A percentile compares a stretch with the other conserved stretches of the same genome.
Evolutionary conservation across 352 stramenopile genomes (phyloP).

Genomic region (Pythium aquatile): DNA sequence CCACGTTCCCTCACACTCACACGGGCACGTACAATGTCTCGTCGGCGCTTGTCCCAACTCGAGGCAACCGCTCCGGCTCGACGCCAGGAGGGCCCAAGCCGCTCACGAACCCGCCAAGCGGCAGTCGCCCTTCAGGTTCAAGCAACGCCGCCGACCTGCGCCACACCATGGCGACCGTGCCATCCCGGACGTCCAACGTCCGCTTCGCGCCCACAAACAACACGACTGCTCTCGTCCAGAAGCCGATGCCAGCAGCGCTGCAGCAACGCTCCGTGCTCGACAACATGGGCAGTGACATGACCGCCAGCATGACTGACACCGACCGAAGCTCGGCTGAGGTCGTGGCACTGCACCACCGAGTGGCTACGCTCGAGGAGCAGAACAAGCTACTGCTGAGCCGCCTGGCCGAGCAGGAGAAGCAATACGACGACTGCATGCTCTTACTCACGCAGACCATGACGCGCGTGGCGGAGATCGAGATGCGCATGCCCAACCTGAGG

Average conservation of each 20-base stretch:
- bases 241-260: slow-evolving; percentile 6
- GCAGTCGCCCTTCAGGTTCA: slow-evolving; percentile 10
- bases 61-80: slow-evolving; percentile 18
- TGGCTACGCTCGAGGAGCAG: slow-evolving; percentile 62
- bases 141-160: slow-evolving; percentile 22
- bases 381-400: slow-evolving; percentile 74
- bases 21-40: slow-evolving; percentile 12
- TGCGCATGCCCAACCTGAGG: slow-evolving; percentile 41
- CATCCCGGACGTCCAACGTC: slow-evolving; percentile 11
- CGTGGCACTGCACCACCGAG: slow-evolving; percentile 45
- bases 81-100: slow-evolving; percentile 11
- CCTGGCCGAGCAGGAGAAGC: slow-evolving; percentile 73
- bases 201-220: slow-evolving; percentile 20
- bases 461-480: slow-evolving; percentile 80
- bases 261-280: slow-evolving; percentile 22
- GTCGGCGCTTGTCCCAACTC: slow-evolving; percentile 19
- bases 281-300: slow-evolving; percentile 51
- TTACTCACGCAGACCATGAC: slow-evolving; percentile 85
- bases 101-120: not conserved
- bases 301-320: slow-evolving; percentile 49
- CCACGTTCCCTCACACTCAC: slow-evolving; percentile 18
- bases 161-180: slow-evolving; percentile 18
- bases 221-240: slow-evolving; percentile 17
- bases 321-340: slow-evolving; percentile 50
- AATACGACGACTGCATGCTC: slow-evolving; percentile 87